Conservation (phyloP, 1,284 basidiomycete species). For the Rhodotorula mucilaginosa region DNA sequence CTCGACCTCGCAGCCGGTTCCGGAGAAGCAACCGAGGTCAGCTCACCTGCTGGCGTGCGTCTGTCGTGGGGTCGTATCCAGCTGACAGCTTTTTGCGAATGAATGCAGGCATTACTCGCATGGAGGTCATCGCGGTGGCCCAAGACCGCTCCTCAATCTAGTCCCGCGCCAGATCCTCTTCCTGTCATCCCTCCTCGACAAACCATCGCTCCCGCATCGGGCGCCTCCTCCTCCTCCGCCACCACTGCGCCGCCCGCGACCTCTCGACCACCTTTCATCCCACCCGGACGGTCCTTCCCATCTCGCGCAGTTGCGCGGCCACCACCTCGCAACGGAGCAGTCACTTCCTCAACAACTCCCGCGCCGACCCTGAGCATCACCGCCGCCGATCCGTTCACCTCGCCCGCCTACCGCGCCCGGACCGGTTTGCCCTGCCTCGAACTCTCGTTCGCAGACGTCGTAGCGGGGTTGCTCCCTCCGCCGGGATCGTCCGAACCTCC, state of each 20-base stretch:
- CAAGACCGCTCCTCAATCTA: not conserved
- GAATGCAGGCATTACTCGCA: slow-evolving; percentile 16
- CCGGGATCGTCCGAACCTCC: slow-evolving; percentile 16
- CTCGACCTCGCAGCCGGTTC: slow-evolving; percentile 58
- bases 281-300: not conserved
- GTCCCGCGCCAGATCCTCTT: not conserved
- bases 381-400: slow-evolving; percentile 41
- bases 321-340: not conserved
- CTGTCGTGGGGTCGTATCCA: too few relatives aligned
- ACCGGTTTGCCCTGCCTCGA: slow-evolving; percentile 56
- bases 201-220: not conserved
- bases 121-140: slow-evolving; percentile 36
- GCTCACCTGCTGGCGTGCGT: slow-evolving; percentile 3
- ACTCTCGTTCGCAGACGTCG: slow-evolving; percentile 59
- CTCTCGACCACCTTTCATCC: not conserved
- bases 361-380: slow-evolving; percentile 16
- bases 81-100: not conserved
- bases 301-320: slow-evolving; percentile 2
- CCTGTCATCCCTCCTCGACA: not conserved
- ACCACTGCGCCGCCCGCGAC: not conserved
- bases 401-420: slow-evolving; percentile 45
- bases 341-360: not conserved
- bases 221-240: not conserved
- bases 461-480: slow-evolving; percentile 54
- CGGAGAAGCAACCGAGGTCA: slow-evolving; percentile 48